Conservation (phyloP, 768 basidiomycete species). For the Lactarius vividus region DNA sequence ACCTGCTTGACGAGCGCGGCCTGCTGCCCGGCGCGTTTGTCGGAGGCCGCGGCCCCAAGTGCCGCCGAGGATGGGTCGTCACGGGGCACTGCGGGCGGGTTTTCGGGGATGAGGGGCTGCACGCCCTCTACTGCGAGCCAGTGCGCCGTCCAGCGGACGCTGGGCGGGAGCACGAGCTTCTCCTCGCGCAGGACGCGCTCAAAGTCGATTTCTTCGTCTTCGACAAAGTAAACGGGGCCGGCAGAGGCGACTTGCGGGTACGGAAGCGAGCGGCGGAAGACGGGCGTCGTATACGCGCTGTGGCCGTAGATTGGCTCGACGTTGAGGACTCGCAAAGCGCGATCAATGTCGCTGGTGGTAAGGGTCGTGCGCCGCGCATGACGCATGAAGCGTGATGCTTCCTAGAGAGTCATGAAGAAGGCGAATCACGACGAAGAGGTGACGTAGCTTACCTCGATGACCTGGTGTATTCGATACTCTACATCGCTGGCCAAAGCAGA, state of each 20-base stretch:
- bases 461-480: slow-evolving; percentile 93
- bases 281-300: slow-evolving; percentile 58
- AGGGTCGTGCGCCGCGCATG: slow-evolving; percentile 90
- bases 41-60: slow-evolving; percentile 33
- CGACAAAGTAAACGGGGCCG: slow-evolving; percentile 85
- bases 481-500: slow-evolving; percentile 91
- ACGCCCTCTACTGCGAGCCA: slow-evolving; percentile 99
- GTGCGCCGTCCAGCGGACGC: slow-evolving; percentile 87
- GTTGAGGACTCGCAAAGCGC: slow-evolving; percentile 90
- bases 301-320: slow-evolving; percentile 95
- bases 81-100: slow-evolving; percentile 78
- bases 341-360: slow-evolving; percentile 87
- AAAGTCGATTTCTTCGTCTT: slow-evolving; percentile 98
- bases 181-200: slow-evolving; percentile 86
- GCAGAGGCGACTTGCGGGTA: slow-evolving; percentile 46
- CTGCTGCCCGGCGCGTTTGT: slow-evolving; percentile 53
- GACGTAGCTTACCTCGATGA: slow-evolving; percentile 67
- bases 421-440: background rate
- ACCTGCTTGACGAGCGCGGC: slow-evolving; percentile 88
- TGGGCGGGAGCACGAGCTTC: slow-evolving; percentile 76
- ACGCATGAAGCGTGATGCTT: slow-evolving; percentile 95
- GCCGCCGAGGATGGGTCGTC: slow-evolving; percentile 43
- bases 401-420: slow-evolving; percentile 44
- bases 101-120: slow-evolving; percentile 94
- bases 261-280: slow-evolving; percentile 56